Percentiles rank a stretch among this genome's conserved stretches.
These are phyloP conservation scores for Lycium barbarum DNA, from an alignment of 257 asterid genomes.

Conservation along the genomic window DNA sequence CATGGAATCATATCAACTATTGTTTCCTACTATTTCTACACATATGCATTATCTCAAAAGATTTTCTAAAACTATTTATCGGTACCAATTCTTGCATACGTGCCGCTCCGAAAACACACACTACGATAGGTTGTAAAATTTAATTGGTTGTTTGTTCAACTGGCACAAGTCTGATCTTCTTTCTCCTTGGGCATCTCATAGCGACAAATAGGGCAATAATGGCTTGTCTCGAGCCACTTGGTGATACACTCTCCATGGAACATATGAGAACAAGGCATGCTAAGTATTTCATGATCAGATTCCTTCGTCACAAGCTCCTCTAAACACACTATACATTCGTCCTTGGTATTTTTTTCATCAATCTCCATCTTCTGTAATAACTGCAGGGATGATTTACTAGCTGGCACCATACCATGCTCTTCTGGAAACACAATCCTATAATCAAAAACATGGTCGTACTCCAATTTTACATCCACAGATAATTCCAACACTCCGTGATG, in stretches of 20 bases:
- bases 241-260: conserved; percentile 36
- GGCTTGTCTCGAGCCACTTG: conserved; percentile 33
- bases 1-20: too few relatives aligned
- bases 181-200: conserved; percentile 8
- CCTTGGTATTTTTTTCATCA: neutral
- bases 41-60: too few relatives aligned
- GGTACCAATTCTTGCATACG: too few relatives aligned
- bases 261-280: conserved; percentile 36
- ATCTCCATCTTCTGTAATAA: neutral
- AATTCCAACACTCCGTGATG: neutral
- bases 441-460: neutral
- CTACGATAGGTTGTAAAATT: too few relatives aligned
- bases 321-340: neutral
- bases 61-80: too few relatives aligned
- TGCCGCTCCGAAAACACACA: too few relatives aligned
- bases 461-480: neutral
- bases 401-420: too few relatives aligned
- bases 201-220: conserved; percentile 37
- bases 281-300: neutral
- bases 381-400: neutral
- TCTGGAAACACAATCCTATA: too few relatives aligned
- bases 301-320: neutral
- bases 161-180: too few relatives aligned
- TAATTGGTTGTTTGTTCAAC: too few relatives aligned
- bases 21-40: too few relatives aligned